Evolutionary conservation across 495 filamentous ascomycete genomes (phyloP), one percentile per base, ranked within the genome.

Genomic region (Aspergillus coremiiformis): DNA sequence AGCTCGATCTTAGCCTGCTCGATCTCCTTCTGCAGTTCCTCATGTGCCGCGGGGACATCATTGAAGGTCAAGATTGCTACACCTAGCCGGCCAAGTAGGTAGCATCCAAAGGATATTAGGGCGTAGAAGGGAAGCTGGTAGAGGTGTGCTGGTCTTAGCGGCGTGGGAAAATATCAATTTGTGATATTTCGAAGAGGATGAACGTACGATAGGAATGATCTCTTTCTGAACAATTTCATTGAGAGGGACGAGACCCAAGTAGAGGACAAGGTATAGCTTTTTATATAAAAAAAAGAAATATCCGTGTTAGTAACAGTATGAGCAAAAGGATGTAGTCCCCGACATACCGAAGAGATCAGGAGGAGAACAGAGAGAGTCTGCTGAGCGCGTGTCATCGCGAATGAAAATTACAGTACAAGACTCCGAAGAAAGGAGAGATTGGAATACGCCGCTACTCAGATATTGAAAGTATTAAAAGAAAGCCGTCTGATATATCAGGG

Each of bases 21-120:
- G 42, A 80, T 78, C 59, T 80, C 72, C 65, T 76, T 82, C 76
- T 95, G 87, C 56, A 98, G 72, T 71, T 96, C 92, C 58, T 83
- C 78, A 68, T 96, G 86, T 51, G 93, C 93, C 55, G 87, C 82
- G 46, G 94, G 92, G 11, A 93, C 90, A 72, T 97, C 89, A 72
- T 94, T 90, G 79, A 98, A 98, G 32, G 90, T 96, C 59, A 95
- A 76, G 57, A 98, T 87, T 33, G 92, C 92, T 75, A 83, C 82
- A 46, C 93, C 93, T 23, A 98, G 81, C 55, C 89, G 89, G 75
- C 86, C 89, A 47, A 97, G 84, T 5, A 98, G 83, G 73, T 90
- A 96, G 39, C 91, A 86, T 70, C 90, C 93, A 68, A 97, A 93
- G 44, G 84, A 84, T 56, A 98, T 90, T 55, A 97, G 73, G 23